Base-by-base conservation (phyloP, 1,139 yeast genomes). In the Yamadazyma atlantica region DNA sequence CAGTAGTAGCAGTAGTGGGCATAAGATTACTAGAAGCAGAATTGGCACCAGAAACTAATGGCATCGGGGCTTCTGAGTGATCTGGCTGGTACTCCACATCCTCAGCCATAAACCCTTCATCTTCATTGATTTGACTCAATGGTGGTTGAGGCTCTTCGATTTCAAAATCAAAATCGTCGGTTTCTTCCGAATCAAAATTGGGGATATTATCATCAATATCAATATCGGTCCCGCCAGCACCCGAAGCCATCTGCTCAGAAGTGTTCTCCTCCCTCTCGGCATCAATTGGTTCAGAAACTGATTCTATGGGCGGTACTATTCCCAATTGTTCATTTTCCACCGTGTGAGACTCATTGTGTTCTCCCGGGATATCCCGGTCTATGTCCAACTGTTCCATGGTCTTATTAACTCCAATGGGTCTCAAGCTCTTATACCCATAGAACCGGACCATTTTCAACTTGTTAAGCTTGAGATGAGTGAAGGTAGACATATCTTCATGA, bases 31-130 rank as follows among this genome's bases (percentile, higher is more conserved):
- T 13, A 23, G 35, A 24, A 24, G 27, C 29, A 12, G 29, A n/a
- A 26, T 26, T 12, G 17, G 29, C 7, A 4, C 29, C 30, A 15
- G 30, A 16, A 4, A 8, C 26, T 23, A 27, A 14, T 30, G 4
- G 6, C 17, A 33, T 10, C 43, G 57, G 8, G 45, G 29, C 45
- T 45, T 6, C 32, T 2, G 44, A 38, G 43, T 75, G 81, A 48
- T 76, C 81, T 35, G 68, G 65, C 47, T 77, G 82, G 46, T 76
- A 76, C 48, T 77, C 83, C 31, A 76, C 82, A 21, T 72, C 78
- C 33, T 70, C 75, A 1, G 81, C 82, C 82, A 77, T 77, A 45
- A 75, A 68, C 18, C 73, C 74, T 39, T 61, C 68, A 42, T 49
- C 54, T 18, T 46, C 50, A n/a, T 47, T 52, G 4, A 34, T 14